Evolutionary conservation across 352 stramenopile species (phyloP), one percentile per base, ranked within the genome.

Genomic region (Phytophthora rubi): DNA sequence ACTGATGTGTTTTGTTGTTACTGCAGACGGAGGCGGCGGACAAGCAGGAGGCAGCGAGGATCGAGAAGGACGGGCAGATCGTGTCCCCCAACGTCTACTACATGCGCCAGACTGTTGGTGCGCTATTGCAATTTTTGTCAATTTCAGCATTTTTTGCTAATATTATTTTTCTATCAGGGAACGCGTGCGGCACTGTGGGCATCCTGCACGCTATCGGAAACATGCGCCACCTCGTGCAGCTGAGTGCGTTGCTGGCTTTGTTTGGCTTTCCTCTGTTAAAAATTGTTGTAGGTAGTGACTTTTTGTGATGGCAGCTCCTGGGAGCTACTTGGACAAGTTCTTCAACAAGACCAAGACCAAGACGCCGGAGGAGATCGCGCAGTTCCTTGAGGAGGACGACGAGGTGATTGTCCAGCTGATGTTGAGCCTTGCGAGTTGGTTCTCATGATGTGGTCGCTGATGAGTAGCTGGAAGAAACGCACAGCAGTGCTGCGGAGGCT

Each of bases 141-240:
- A 32, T 59, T 58, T 54, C 48, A 65, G 37, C 53, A 51, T 35
- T 37, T 62, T 33, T 49, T 42, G n/a, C 37, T 52, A 55, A 30
- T 47, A n/a, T 57, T 39, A 28, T 70, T 51, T 67, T 23, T 62
- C 10, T 56, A n/a, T 9, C 53, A 88, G 81, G 95, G 30, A 99
- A 99, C 78, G 97, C 97, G 7, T 99, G 97, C 65, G 97, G 97
- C 18, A 99, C 97, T 1, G 91, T 99, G 74, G 97, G 94, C 23
- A 85, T 99, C 26, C 79, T 99, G 33, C 96, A 99, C 82, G 90
- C 95, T 13, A 79, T 98, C 30, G 88, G 92, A 28, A 99, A 99
- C 80, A 91, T 88, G 75, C 83, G 88, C 21, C 75, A 95, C 16
- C 71, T 83, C n/a, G 72, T 94, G 10, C 60, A 82, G 16, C 77